phyloP scores from a whole-genome alignment of 805 yeast genomes.

The Barnettozyma salicaria region DNA sequence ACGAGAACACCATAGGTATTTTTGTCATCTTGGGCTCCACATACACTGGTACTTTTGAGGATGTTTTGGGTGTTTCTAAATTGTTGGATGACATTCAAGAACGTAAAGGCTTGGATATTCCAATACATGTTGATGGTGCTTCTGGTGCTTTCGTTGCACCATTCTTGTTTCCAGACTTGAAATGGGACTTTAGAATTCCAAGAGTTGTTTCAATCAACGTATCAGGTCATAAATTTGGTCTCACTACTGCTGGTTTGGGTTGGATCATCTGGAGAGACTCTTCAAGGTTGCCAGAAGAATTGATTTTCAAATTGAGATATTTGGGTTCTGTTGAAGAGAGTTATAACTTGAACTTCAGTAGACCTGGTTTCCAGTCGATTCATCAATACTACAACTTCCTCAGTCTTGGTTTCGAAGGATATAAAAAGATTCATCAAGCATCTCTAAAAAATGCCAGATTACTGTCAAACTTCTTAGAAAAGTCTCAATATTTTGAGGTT shows the following conservation, averaged over 20 bases:
- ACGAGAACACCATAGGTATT: slow-evolving; percentile 90
- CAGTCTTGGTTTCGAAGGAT: slow-evolving; percentile 69
- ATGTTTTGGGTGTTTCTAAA: slow-evolving; percentile 54
- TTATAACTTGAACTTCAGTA: slow-evolving; percentile 79
- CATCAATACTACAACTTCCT: slow-evolving; percentile 83
- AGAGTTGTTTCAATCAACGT: slow-evolving; percentile 83
- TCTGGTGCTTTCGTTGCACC: slow-evolving; percentile 90
- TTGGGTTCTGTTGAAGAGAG: slow-evolving; percentile 87
- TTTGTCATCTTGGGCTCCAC: slow-evolving; percentile 88
- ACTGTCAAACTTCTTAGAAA: slow-evolving; percentile 52
- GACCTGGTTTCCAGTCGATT: slow-evolving; percentile 88
- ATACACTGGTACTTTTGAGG: slow-evolving; percentile 88
- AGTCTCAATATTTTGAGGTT: slow-evolving; percentile 60
- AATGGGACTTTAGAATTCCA: slow-evolving; percentile 77
- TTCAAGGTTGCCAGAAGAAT: slow-evolving; percentile 56
- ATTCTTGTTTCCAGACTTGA: slow-evolving; percentile 63
- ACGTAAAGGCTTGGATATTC: slow-evolving; percentile 60
- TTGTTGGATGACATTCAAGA: slow-evolving; percentile 64
- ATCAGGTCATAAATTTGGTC: slow-evolving; percentile 90
- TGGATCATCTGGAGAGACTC: slow-evolving; percentile 83
- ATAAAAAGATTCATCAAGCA: slow-evolving; percentile 49
- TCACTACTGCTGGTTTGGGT: slow-evolving; percentile 87
- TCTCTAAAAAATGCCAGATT: slow-evolving; percentile 72
- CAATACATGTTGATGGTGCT: slow-evolving; percentile 93
- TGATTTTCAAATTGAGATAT: slow-evolving; percentile 74